Evolutionary conservation across 2,329 filamentous ascomycete species (phyloP).

Genomic region (Rutstroemia sp.): DNA sequence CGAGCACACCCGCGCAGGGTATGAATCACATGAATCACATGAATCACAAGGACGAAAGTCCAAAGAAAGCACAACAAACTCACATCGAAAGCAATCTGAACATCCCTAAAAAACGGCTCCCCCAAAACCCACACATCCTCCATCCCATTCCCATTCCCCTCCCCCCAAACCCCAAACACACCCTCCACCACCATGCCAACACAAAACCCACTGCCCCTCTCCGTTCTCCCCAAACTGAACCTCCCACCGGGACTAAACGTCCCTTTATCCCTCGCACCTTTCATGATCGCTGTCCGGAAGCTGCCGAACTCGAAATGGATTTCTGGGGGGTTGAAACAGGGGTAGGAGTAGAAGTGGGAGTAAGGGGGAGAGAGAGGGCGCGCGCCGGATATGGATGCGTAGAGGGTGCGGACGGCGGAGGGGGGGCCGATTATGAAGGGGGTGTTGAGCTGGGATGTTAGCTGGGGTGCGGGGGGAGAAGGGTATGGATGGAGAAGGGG

Average conservation of each 20-base stretch:
- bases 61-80: background rate
- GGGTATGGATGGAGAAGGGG: background rate
- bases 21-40: no score
- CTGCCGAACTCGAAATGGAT: conserved; percentile 17
- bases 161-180: conserved; percentile 10
- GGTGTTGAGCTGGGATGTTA: conserved; percentile 16
- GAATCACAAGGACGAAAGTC: no score
- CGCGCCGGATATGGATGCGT: conserved; percentile 17
- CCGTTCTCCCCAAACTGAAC: conserved; percentile 18
- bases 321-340: conserved; percentile 18
- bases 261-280: conserved; percentile 13
- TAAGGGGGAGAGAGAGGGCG: conserved; percentile 14
- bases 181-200: conserved; percentile 18
- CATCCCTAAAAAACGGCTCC: conserved; percentile 22
- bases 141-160: background rate
- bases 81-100: conserved; percentile 21
- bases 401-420: conserved; percentile 15
- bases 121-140: conserved; percentile 18
- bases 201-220: conserved; percentile 18
- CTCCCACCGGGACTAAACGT: conserved; percentile 14
- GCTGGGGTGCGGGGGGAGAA: background rate
- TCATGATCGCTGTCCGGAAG: conserved; percentile 14
- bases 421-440: conserved; percentile 20
- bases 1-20: no score
- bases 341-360: conserved; percentile 20